A percentile compares a stretch with the other conserved stretches of the same genome.
Evolutionary conservation across 495 filamentous ascomycete genomes (phyloP).

Genomic region (Aspergillus haitiensis): DNA sequence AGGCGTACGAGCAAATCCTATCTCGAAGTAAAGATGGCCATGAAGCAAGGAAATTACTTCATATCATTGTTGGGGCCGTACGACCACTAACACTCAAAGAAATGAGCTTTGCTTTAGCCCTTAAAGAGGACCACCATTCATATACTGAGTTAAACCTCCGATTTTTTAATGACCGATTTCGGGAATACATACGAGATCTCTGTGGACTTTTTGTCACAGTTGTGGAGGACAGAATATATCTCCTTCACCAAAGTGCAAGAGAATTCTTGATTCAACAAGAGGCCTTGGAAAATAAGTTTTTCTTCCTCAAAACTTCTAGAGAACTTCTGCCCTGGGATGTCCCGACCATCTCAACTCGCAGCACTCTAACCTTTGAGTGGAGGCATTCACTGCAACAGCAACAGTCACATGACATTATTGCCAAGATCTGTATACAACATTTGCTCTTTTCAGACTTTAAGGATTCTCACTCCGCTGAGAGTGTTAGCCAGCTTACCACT

Average conservation of each 20-base stretch:
- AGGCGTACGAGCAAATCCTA: neutral
- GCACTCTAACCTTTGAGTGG: no score
- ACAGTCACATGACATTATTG: no score
- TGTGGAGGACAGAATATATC: neutral
- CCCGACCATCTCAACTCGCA: no score
- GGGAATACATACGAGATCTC: neutral
- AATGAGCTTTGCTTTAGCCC: neutral
- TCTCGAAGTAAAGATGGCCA: neutral
- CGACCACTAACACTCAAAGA: neutral
- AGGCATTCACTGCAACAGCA: no score
- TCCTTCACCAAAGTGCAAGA: conserved; percentile 1
- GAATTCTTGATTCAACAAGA: neutral
- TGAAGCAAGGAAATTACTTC: neutral
- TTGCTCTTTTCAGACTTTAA: no score
- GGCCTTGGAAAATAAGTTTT: no score
- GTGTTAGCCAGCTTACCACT: no score
- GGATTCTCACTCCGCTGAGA: no score
- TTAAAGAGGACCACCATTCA: neutral
- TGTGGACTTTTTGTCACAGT: neutral
- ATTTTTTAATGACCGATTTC: neutral
- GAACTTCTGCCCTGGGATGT: no score
- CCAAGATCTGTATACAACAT: no score
- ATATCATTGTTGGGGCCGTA: neutral
- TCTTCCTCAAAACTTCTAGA: no score
- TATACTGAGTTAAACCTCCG: neutral